phyloP scores from a whole-genome alignment of 2,329 filamentous ascomycete genomes.

The Hypomyces rosellus region DNA sequence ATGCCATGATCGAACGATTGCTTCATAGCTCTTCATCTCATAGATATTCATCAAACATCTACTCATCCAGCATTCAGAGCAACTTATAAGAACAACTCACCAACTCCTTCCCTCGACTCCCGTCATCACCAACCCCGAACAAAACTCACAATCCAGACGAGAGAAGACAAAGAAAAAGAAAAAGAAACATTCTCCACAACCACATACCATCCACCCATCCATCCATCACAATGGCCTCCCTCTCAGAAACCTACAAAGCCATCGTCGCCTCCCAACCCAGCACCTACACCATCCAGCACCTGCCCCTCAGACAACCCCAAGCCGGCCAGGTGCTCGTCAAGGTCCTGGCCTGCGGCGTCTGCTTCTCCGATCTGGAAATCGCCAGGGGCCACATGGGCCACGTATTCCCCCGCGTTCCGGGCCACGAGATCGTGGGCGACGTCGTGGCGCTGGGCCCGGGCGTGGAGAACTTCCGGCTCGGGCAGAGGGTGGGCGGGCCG shows the following conservation, averaged over 20 bases:
- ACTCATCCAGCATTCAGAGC: too few species aligned
- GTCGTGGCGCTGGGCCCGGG: slow-evolving; percentile 52
- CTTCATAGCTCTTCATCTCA: too few species aligned
- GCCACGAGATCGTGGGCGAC: slow-evolving; percentile 64
- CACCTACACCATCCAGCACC: slow-evolving; percentile 51
- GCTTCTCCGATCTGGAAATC: slow-evolving; percentile 53
- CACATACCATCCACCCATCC: too few species aligned
- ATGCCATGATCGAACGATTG: too few species aligned
- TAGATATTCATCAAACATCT: too few species aligned
- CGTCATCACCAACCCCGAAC: too few species aligned
- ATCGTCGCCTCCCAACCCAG: slow-evolving; percentile 51
- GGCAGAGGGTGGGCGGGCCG: slow-evolving; percentile 55
- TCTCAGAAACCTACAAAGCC: slow-evolving; percentile 63
- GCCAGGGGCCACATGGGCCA: slow-evolving; percentile 44
- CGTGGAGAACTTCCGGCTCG: slow-evolving; percentile 51
- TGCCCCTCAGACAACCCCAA: slow-evolving; percentile 50
- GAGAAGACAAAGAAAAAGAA: too few species aligned
- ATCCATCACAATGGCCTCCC: slow-evolving; percentile 23
- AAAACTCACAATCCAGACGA: too few species aligned
- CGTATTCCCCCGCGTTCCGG: slow-evolving; percentile 55
- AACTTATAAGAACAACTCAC: too few species aligned
- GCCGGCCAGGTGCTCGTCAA: slow-evolving; percentile 61
- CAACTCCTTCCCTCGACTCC: too few species aligned
- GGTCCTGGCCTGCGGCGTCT: slow-evolving; percentile 65
- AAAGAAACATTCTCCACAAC: too few species aligned